These are phyloP conservation scores for Penicillium sp. DNA, from an alignment of 2,329 filamentous ascomycete species.

Conservation along the genomic window DNA sequence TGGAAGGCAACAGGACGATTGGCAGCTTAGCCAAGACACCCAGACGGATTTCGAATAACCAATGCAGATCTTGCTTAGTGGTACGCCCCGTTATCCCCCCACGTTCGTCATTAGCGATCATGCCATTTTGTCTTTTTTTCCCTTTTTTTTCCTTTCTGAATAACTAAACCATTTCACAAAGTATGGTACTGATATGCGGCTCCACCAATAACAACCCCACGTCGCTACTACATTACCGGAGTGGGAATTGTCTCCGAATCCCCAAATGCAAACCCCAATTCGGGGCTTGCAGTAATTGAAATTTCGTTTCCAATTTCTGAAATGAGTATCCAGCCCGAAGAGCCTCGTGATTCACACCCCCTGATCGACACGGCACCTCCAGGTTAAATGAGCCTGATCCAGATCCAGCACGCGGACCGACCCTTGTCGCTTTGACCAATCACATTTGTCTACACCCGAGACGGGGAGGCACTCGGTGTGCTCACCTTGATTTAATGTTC, in stretches of 20 bases:
- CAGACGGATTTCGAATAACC: too few relatives aligned
- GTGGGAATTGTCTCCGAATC: background rate
- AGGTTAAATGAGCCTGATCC: constrained; percentile 4
- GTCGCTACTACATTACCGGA: background rate
- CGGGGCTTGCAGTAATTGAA: background rate
- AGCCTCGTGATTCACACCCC: constrained; percentile 10
- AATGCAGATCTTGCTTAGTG: too few relatives aligned
- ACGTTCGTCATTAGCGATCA: too few relatives aligned
- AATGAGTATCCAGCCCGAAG: background rate
- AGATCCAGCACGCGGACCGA: background rate
- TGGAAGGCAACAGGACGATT: too few relatives aligned
- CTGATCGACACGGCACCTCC: constrained; percentile 6
- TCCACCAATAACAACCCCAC: background rate
- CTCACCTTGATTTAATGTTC: background rate
- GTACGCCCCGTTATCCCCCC: too few relatives aligned
- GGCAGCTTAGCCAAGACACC: too few relatives aligned
- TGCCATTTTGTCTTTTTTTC: too few relatives aligned
- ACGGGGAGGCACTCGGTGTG: background rate
- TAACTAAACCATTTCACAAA: background rate
- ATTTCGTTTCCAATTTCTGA: background rate
- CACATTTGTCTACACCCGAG: background rate
- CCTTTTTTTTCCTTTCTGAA: too few relatives aligned
- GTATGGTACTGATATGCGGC: background rate
- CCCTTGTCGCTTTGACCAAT: background rate
- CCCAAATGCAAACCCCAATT: background rate